A percentile compares a stretch with the other conserved stretches of the same genome.
Conservation (phyloP, 73 alveolate species). For the Tetrahymena borealis region DNA sequence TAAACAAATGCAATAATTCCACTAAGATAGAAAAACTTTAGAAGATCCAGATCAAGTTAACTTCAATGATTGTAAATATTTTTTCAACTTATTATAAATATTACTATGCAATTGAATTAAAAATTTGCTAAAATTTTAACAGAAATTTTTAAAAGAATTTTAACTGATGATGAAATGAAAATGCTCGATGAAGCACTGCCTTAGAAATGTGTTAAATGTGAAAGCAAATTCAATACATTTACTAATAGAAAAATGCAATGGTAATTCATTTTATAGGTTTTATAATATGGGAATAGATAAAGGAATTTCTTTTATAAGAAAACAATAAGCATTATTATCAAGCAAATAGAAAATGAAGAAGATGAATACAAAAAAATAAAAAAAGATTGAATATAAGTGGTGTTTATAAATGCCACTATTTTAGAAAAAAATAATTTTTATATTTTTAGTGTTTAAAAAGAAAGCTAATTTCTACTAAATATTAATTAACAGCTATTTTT, state of each 20-base stretch:
- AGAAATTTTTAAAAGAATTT: not conserved
- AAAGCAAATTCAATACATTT: not conserved
- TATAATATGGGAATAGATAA: too few species aligned
- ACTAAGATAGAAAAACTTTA: not conserved
- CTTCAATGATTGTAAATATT: not conserved
- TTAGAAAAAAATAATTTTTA: not conserved
- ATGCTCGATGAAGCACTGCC: not conserved
- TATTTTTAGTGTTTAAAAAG: too few species aligned
- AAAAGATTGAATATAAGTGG: too few species aligned
- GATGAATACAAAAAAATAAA: too few species aligned
- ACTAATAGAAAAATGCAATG: not conserved
- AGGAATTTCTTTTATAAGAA: too few species aligned
- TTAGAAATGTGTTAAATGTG: not conserved
- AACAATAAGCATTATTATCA: too few species aligned
- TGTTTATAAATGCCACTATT: too few species aligned
- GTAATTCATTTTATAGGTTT: not conserved
- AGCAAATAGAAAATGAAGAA: too few species aligned
- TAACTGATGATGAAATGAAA: not conserved
- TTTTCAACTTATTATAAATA: too few species aligned
- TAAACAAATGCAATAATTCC: not conserved
- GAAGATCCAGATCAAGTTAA: not conserved
- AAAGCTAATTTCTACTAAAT: not conserved
- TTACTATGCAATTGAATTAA: too few species aligned
- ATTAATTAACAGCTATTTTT: conserved; percentile 3
- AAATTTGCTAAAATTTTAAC: not conserved